Base-by-base conservation (phyloP, 495 filamentous ascomycete species). In the Aspergillus steynii region DNA sequence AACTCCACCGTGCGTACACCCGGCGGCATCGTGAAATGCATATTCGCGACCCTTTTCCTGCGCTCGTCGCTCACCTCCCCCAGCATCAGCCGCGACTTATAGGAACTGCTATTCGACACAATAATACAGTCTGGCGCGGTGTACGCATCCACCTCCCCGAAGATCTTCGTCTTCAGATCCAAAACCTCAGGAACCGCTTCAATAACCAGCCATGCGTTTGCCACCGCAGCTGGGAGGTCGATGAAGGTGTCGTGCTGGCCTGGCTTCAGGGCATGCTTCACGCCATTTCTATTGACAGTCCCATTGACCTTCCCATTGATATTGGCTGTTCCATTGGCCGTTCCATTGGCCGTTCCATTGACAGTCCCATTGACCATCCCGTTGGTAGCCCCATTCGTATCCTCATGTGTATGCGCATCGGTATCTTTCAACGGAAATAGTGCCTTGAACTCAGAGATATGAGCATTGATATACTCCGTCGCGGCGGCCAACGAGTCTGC, bases 11-110 rank as follows among this genome's bases (percentile, higher is more conserved):
- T 72, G 5, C 65, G 63, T 50, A 77, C 75, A 31, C 60, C 61
- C 0, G 83, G 84, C 54, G 83, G 85, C 72, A 85, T 83, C 26
- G 71, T 70, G 61, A 77, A 86, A 68, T 86, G 83, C 55, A 75
- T 78, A 63, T 86, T 86, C 10, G 72, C 55, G 65, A 59, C 73
- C 65, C 26, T 62, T 50, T 34, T 63, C 49, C 46, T 64, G 7
- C 65, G 47, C 20, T 68, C 61, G 1, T 37, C 26, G 1, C 50
- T 48, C 1, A 73, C 50, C 12, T 66, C 66, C 0, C 31, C 50
- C 20, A 68, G 25, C 71, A 77, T 68, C 50, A 70, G 50, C 46
- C 67, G 66, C 15, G 74, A 73, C 57, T 69, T 72, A 31, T 68
- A 69, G 0, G 64, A 69, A 10, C 69, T 71, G 51, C 66, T 68